A percentile compares a stretch with the other conserved stretches of the same genome.
Evolutionary conservation across 208 protist genomes (phyloP).

Genomic region (Trichomonas gallinae): DNA sequence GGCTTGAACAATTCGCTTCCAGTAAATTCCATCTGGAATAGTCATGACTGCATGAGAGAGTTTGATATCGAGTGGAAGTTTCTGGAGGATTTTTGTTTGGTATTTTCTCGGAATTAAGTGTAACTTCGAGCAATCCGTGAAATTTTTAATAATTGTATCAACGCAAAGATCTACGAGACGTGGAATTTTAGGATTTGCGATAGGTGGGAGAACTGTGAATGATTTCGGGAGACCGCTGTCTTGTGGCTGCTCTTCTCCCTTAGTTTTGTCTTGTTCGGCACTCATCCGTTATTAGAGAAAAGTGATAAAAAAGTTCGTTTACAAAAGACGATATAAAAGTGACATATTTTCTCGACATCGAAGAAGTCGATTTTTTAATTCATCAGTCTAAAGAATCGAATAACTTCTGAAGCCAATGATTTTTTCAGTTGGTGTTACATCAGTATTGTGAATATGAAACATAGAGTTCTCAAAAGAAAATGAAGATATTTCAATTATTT

Average conservation of each 20-base stretch:
- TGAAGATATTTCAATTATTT: too few relatives aligned
- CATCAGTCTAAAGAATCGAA: too few relatives aligned
- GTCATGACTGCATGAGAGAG: neutral
- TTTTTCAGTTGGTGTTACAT: too few relatives aligned
- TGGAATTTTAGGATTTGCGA: slow-evolving; percentile 8
- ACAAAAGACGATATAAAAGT: too few relatives aligned
- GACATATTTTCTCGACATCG: too few relatives aligned
- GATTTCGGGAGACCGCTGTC: neutral
- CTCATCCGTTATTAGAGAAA: neutral
- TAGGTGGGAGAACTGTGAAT: neutral
- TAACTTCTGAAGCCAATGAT: too few relatives aligned
- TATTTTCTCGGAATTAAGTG: neutral
- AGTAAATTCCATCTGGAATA: slow-evolving; percentile 16
- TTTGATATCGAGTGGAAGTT: neutral
- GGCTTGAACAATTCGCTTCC: neutral
- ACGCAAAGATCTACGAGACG: neutral
- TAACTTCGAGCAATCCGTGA: neutral
- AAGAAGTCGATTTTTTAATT: too few relatives aligned
- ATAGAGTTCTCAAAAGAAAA: too few relatives aligned
- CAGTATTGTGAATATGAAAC: too few relatives aligned
- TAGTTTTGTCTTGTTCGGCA: neutral
- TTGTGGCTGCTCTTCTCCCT: neutral
- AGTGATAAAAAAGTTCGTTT: neutral
- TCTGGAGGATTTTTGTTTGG: neutral
- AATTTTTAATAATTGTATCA: slow-evolving; percentile 18